Base-by-base conservation (phyloP, 805 yeast species). In the Candida schatavii region DNA sequence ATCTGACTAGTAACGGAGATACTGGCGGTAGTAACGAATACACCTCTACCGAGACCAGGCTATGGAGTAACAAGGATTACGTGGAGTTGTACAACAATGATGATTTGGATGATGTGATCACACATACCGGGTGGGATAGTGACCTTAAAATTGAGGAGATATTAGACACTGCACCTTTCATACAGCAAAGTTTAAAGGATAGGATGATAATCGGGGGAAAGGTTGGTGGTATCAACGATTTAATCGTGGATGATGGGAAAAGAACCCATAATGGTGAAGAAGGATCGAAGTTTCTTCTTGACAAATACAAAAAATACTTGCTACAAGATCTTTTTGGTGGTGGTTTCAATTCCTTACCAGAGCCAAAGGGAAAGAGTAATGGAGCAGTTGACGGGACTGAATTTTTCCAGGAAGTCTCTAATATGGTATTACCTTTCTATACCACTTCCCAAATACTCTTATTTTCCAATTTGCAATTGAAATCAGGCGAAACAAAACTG, bases 41-140 rank as follows among this genome's bases (percentile, higher is more conserved):
- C 11, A 18, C 30, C 4, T 14, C 26, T 4, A 46, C 54, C 22
- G 40, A 31, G 28, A 39, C 52, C 14, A 47, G 49, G 4, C 62
- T 66, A 61, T 70, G 75, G 75, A 54, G 54, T 17, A 67, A 70
- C 51, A 44, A 42, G 15, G 71, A 67, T 18, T 70, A 68, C 49
- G 33, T 55, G 10, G 37, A 54, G 33, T 54, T 50, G 13, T 68
- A 68, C 44, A 50, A 52, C 20, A 38, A 45, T 6, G 44, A 44
- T 23, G 39, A 31, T 15, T 55, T 49, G 14, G 49, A 45, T 2
- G 57, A 53, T 17, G 21, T 14, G 4, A 17, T 31, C 6, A 31
- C 15, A 5, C 35, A 31, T 15, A 18, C 15, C 15, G 52, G 38
- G 41, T 32, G 56, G 42, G 43, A 47, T 4, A 61, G 59, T 13